A percentile compares a stretch with the other conserved stretches of the same genome.
Evolutionary conservation across 2,329 filamentous ascomycete species (phyloP).

Genomic region (Aspergillus fumigatus): DNA sequence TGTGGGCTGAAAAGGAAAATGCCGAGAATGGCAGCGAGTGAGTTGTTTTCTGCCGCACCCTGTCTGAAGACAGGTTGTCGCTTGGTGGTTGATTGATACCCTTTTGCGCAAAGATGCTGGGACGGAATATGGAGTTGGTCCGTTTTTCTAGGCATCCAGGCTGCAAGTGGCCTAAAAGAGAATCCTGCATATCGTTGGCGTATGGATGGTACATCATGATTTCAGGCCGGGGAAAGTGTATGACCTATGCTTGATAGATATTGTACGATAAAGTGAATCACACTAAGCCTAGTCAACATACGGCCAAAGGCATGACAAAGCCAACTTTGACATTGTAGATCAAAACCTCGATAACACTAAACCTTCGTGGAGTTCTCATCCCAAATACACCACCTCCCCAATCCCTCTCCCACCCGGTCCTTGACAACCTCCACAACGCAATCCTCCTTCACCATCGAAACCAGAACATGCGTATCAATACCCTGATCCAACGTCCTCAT

Average conservation of each 20-base stretch:
- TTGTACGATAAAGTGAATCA: conserved; percentile 5
- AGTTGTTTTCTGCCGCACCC: not conserved
- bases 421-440: conserved; percentile 37
- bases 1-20: conserved; percentile 34
- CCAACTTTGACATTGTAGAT: too few relatives aligned
- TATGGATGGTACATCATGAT: not conserved
- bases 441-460: conserved; percentile 24
- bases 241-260: conserved; percentile 4
- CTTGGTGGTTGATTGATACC: conserved; percentile 24
- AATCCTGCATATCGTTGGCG: conserved; percentile 17
- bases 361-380: conserved; percentile 1
- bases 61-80: not conserved
- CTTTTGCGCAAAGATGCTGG: conserved; percentile 10
- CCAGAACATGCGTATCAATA: conserved; percentile 36
- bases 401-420: conserved; percentile 30
- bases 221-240: not conserved
- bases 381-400: conserved; percentile 37
- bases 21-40: conserved; percentile 14
- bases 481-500: conserved; percentile 36
- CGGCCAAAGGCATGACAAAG: not conserved
- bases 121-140: conserved; percentile 24
- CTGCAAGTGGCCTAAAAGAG: conserved; percentile 8
- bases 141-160: conserved; percentile 7
- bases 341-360: not conserved
- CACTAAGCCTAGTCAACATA: too few relatives aligned